Percentiles rank a stretch among this genome's conserved stretches.
Conservation (phyloP, 441 rosid genomes). For the Pelargonium cotyledonis region DNA sequence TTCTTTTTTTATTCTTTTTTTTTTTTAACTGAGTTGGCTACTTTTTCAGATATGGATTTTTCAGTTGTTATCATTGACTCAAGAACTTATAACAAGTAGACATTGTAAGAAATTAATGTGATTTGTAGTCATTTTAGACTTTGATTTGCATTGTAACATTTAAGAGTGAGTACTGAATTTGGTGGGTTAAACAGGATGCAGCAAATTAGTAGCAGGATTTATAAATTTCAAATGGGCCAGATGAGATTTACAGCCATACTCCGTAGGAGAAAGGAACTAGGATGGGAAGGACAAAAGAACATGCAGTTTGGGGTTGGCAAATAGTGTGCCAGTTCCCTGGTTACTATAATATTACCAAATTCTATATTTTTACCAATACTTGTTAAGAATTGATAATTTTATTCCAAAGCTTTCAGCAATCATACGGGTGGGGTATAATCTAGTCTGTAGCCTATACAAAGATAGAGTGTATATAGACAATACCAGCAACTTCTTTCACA, state of each 20-base stretch:
- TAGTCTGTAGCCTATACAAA: slow-evolving; percentile 5
- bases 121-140: no score
- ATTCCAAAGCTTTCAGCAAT: slow-evolving; percentile 1
- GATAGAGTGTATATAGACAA: slow-evolving; percentile 17
- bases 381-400: not conserved
- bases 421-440: slow-evolving; percentile 9
- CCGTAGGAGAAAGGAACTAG: not conserved
- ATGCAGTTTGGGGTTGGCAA: not conserved
- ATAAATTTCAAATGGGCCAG: not conserved
- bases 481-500: slow-evolving; percentile 40
- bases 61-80: no score
- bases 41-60: no score
- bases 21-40: no score
- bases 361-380: no score
- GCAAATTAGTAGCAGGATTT: no score
- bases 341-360: not conserved
- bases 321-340: not conserved
- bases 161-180: no score
- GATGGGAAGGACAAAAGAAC: not conserved
- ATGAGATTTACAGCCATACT: not conserved
- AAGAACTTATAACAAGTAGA: no score
- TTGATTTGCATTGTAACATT: no score
- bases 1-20: no score
- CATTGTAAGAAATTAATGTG: no score
- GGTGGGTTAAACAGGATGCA: no score